Base-by-base conservation (phyloP, 2,329 filamentous ascomycete genomes). In the Alternaria gansuensis region DNA sequence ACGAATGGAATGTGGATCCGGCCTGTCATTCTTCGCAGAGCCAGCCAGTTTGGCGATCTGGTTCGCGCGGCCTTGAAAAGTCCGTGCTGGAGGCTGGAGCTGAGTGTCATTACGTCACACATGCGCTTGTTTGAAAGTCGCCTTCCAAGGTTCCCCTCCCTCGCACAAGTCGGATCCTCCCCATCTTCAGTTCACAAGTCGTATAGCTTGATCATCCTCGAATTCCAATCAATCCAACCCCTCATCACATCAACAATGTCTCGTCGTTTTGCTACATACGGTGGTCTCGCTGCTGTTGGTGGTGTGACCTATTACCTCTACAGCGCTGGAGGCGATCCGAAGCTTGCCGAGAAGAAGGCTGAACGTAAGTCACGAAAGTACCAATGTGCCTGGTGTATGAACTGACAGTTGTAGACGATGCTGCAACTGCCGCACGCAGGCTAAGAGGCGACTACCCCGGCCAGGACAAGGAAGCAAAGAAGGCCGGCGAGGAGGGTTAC, bases 241-340 rank as follows among this genome's bases (percentile, higher is more conserved):
- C 37, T n/a, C 37, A 57, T 51, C 57, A 62, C 52, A 56, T 36
- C 52, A 48, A 68, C 57, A 59, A 75, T 77, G 71, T 67, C 73
- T 56, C 67, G 71, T 54, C 65, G 62, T 57, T 34, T 73, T 53
- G 51, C 66, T 50, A 71, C 64, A 28, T 67, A 59, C 50, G 77
- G 75, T 63, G 64, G 77, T 62, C 66, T 80, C 54, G 72, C 77
- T 40, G 73, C 82, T 69, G 74, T 89, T 69, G 90, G 88, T 69
- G 79, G 87, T 67, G 85, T 83, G 59, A 87, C 86, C 65, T 98
- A 97, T 84, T 98, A 98, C 83, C 85, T 98, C 63, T 99, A 96
- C 84, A 84, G 81, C 51, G 90, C 93, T 14, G 94, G 94, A 62
- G 93, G 94, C 57, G 86, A 88, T 77, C 84, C 92, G 51, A 91